Evolutionary conservation across 2,329 filamentous ascomycete species (phyloP), one percentile per base, ranked within the genome.

Genomic region (Penicillium sp.): DNA sequence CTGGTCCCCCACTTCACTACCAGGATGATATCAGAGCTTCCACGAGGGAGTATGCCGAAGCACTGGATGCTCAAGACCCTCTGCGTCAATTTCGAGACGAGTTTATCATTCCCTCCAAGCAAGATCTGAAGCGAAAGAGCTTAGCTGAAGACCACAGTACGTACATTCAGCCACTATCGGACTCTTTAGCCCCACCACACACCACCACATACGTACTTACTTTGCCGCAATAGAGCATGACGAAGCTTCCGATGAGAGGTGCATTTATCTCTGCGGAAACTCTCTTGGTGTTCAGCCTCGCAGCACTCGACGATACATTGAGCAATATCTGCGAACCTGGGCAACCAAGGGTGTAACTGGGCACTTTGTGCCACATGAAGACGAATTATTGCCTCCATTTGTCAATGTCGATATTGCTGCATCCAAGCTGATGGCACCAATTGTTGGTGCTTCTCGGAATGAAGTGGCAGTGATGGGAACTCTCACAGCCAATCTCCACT

Each of bases 391-490:
- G 8, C 82, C 84, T 2, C 83, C 88, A 28, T 96, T 91, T 86
- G 83, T 96, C 64, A 84, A 94, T 71, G 85, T 95, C 59, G 90
- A 93, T 41, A 90, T 90, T 62, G 86, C 88, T 58, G 88, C 90
- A 35, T 86, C 90, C 31, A 81, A 81, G 53, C 83, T 88, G 69
- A 90, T 89, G 70, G 86, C 89, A 2, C 86, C 85, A 34, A 80
- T 96, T 17, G 88, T 96, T 11, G 92, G 92, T 17, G 90, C 91
- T 0, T 79, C 84, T 2, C 78, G 87, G 1, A 82, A 82, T 55
- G 92, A 96, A 76, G 88, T 96, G 15, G 91, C 91, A 54, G 85
- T 93, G 52, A 96, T 96, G 92, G 91, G 92, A 73, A 93, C 90
- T 0, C 77, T 96, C 69, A 96, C 91, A 1, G 86, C 84, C 22